Conservation (phyloP, 2,329 filamentous ascomycete genomes). For the Venturia aucupariae region DNA sequence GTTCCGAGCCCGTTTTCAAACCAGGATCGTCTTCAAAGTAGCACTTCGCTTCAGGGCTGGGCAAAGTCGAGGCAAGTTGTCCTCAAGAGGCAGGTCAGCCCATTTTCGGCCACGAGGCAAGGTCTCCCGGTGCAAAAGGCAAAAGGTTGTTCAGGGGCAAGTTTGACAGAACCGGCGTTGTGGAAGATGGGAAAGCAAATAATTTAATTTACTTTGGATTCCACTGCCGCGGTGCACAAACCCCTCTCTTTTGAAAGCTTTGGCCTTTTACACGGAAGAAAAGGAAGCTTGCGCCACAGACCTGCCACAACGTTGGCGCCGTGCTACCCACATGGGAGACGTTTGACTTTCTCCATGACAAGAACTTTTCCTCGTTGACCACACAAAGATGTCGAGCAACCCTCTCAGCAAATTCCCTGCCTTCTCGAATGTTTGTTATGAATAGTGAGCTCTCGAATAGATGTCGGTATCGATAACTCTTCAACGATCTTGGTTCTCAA, state of each 20-base stretch:
- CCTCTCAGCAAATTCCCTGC: background rate
- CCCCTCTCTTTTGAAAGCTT: background rate
- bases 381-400: background rate
- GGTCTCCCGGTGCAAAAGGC: background rate
- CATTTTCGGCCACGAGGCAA: background rate
- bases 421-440: background rate
- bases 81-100: background rate
- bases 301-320: background rate
- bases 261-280: background rate
- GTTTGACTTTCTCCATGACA: background rate
- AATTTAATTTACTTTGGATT: slow-evolving; percentile 4
- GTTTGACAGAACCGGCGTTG: background rate
- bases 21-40: background rate
- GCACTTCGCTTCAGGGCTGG: background rate
- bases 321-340: background rate
- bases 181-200: background rate
- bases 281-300: background rate
- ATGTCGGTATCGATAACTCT: background rate
- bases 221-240: background rate
- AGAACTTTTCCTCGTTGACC: background rate
- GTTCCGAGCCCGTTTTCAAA: background rate
- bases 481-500: background rate
- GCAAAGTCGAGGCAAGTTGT: background rate
- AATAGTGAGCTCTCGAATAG: background rate
- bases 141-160: background rate